phyloP scores from a whole-genome alignment of 208 protist genomes.

The Zelonia costaricensis region DNA sequence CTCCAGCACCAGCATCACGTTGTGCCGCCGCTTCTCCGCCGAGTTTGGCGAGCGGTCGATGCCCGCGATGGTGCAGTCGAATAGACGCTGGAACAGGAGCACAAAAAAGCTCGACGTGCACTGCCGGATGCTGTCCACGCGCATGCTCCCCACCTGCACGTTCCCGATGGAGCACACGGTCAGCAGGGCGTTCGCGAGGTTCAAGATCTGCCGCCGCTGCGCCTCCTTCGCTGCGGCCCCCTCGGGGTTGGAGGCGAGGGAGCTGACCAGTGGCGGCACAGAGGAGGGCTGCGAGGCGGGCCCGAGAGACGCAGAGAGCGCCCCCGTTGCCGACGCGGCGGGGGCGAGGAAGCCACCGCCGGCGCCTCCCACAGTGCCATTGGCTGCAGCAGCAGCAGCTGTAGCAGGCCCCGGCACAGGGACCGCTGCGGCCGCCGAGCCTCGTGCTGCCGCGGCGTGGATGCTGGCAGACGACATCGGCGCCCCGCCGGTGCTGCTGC shows the following conservation, averaged over 20 bases:
- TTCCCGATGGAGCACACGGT: slow-evolving; percentile 62
- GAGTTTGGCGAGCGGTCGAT: slow-evolving; percentile 78
- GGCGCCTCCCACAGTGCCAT: too few species aligned
- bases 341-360: too few species aligned
- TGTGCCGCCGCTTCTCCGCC: slow-evolving; percentile 74
- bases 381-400: too few species aligned
- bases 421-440: not conserved
- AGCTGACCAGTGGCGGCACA: not conserved
- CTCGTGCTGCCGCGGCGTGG: slow-evolving; percentile 13
- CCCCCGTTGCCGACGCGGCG: too few species aligned
- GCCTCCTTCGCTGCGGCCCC: slow-evolving; percentile 18
- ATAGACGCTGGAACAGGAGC: slow-evolving; percentile 82
- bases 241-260: not conserved
- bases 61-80: slow-evolving; percentile 61
- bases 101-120: slow-evolving; percentile 90
- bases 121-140: slow-evolving; percentile 70
- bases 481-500: too few species aligned
- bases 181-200: slow-evolving; percentile 68
- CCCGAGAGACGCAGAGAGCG: not conserved
- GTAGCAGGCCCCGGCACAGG: not conserved
- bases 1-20: slow-evolving; percentile 72
- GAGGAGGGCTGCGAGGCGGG: not conserved
- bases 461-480: slow-evolving; percentile 15
- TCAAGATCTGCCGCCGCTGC: slow-evolving; percentile 47
- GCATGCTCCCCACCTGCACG: too few species aligned